phyloP scores from a whole-genome alignment of 2,329 filamentous ascomycete genomes.

The Sporothrix pseudoabietina region DNA sequence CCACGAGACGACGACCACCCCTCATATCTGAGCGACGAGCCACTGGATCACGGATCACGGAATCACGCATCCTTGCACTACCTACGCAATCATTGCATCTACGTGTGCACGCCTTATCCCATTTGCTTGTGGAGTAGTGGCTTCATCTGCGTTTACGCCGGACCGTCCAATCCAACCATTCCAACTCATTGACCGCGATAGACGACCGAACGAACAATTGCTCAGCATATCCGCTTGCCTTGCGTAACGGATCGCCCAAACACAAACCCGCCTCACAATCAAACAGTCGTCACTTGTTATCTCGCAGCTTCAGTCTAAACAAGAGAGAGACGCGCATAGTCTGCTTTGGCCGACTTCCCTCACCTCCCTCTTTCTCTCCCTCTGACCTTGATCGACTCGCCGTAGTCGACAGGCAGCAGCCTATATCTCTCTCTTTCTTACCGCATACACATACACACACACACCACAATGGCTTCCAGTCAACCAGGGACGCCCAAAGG shows the following conservation, averaged over 20 bases:
- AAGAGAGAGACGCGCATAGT: conserved; percentile 6
- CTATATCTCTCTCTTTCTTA: background rate
- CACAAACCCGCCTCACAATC: background rate
- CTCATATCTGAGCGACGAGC: conserved; percentile 4
- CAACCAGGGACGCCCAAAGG: conserved; percentile 34
- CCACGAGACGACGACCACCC: background rate
- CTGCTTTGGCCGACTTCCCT: conserved; percentile 5
- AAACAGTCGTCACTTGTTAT: background rate
- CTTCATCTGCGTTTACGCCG: background rate
- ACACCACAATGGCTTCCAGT: conserved; percentile 39
- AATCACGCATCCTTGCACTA: conserved; percentile 22
- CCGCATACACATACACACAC: conserved; percentile 28
- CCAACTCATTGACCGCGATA: conserved; percentile 1
- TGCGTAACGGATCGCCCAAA: conserved; percentile 3
- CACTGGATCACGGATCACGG: conserved; percentile 23
- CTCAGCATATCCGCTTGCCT: background rate
- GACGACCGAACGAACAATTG: conserved; percentile 20
- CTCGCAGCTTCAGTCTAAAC: background rate
- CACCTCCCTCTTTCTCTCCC: background rate
- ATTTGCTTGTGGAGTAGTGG: conserved; percentile 16
- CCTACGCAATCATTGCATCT: conserved; percentile 23
- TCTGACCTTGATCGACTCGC: conserved; percentile 2
- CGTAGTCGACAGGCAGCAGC: conserved; percentile 18
- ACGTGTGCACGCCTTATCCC: conserved; percentile 3
- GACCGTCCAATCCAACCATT: background rate